phyloP scores from a whole-genome alignment of 225 moss, liverwort and hornwort species.

The Marchantia paleacea region DNA sequence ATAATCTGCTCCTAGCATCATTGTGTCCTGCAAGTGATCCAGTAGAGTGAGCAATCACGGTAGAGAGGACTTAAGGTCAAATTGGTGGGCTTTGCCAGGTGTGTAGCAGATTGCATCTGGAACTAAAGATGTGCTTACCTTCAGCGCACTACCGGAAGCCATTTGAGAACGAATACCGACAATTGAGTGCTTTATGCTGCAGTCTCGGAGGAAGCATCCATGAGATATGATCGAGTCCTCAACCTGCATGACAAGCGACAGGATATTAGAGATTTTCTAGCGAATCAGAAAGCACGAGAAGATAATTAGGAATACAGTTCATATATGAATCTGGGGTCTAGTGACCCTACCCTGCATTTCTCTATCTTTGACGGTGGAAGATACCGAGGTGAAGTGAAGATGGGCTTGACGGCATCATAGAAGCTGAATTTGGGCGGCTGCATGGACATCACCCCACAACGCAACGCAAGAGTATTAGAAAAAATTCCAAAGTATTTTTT shows the following conservation, averaged over 20 bases:
- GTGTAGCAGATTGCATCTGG: not conserved
- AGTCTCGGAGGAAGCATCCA: conserved; percentile 62
- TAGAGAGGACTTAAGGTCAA: no score
- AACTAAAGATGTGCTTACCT: conserved; percentile 18
- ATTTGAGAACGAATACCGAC: conserved; percentile 58
- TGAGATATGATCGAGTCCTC: conserved; percentile 60
- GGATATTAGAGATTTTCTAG: not conserved
- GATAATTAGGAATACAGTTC: not conserved
- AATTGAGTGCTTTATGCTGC: conserved; percentile 47
- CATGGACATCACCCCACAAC: not conserved
- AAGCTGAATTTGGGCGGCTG: conserved; percentile 36
- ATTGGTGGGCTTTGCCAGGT: no score
- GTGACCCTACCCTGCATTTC: conserved; percentile 43
- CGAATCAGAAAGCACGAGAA: not conserved
- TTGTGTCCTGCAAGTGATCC: conserved; percentile 27
- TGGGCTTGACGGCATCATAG: conserved; percentile 34
- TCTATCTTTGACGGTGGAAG: conserved; percentile 48
- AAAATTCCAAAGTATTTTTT: no score
- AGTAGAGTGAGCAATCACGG: not conserved
- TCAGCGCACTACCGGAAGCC: conserved; percentile 47
- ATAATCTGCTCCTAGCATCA: conserved; percentile 58
- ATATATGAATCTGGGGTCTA: not conserved
- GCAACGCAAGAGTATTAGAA: no score
- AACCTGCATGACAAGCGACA: conserved; percentile 28
- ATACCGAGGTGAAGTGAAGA: conserved; percentile 39